Base-by-base conservation (phyloP, 176 grass and related monocot genomes). In the Typha latifolia region DNA sequence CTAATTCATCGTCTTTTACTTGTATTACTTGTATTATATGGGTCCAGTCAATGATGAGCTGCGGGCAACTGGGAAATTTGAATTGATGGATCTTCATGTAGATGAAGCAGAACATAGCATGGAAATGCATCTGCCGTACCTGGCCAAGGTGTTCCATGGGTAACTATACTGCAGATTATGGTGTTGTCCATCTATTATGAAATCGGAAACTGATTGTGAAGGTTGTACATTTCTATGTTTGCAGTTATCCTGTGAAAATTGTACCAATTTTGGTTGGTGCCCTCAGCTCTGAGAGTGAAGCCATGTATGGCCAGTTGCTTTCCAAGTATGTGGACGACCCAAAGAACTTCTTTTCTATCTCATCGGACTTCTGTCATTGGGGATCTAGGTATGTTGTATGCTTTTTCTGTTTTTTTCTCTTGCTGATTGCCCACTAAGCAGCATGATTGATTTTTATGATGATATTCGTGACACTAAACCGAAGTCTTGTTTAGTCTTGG, bases 81-180 rank as follows among this genome's bases (percentile, higher is more conserved):
- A 87, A 80, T 74, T 79, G 74, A 99, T 99, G 94, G 88, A 99
- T 72, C 77, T 90, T 74, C 82, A 79, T 80, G 89, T 99, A 61
- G 94, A 99, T 79, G 94, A 99, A 89, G 94, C 94, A 67, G 94
- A 99, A 82, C 94, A 99, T 84, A 93, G 94, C 85, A 93, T 99
- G 89, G 94, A 99, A 80, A 99, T 99, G 94, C 94, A 93, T 86
- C 84, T 99, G 72, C 89, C 94, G 67, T 93, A 99, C 70, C 83
- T 99, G 82, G 79, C 86, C 69, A 93, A 99, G 84, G 89, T 99
- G 22, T 99, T 92, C 52, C 81, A 93, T 52, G 86, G 94, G 94
- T 92, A 93, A 84, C 22, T 66, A 79, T 32, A 63, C 9, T 65
- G 32, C 31, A 62, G 49, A 64, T 21, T 64, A 62, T 48, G 32